A percentile compares a stretch with the other conserved stretches of the same genome.
These are phyloP conservation scores for Auriculariales sp. DNA, from an alignment of 768 basidiomycete genomes.

Conservation along the genomic window DNA sequence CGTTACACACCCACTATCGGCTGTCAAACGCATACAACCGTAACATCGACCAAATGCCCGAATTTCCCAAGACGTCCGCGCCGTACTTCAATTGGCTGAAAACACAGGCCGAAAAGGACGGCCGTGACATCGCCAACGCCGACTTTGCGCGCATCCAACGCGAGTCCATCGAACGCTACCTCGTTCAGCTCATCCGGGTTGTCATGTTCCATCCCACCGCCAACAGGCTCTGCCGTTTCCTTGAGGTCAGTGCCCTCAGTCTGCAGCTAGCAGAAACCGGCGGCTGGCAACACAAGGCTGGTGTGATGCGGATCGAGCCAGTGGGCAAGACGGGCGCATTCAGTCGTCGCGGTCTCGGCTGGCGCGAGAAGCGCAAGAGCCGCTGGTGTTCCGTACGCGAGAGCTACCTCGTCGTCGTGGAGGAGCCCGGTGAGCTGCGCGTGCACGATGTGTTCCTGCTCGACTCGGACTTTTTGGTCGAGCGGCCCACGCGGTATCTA, in stretches of 20 bases:
- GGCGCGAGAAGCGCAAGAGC: slow-evolving; percentile 45
- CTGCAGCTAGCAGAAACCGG: slow-evolving; percentile 67
- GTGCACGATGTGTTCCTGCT: slow-evolving; percentile 90
- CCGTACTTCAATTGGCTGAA: slow-evolving; percentile 83
- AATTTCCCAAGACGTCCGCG: slow-evolving; percentile 76
- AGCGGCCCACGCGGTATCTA: slow-evolving; percentile 81
- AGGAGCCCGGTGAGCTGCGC: slow-evolving; percentile 74
- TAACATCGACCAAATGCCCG: slow-evolving; percentile 65
- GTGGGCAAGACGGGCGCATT: slow-evolving; percentile 38
- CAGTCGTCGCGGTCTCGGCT: slow-evolving; percentile 47
- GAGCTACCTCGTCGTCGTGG: slow-evolving; percentile 74
- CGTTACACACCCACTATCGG: slow-evolving; percentile 78
- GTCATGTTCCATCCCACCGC: slow-evolving; percentile 97
- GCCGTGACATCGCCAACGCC: slow-evolving; percentile 34
- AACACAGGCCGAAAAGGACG: slow-evolving; percentile 37
- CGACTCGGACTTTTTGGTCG: slow-evolving; percentile 77
- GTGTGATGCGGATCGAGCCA: slow-evolving; percentile 52
- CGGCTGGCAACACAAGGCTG: slow-evolving; percentile 84
- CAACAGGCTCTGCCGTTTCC: slow-evolving; percentile 77
- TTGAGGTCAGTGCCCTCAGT: slow-evolving; percentile 84
- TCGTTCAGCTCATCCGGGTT: slow-evolving; percentile 74
- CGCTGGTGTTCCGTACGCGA: slow-evolving; percentile 91
- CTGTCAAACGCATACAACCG: slow-evolving; percentile 69
- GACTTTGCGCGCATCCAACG: slow-evolving; percentile 77
- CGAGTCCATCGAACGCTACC: slow-evolving; percentile 72